Percentiles rank a stretch among this genome's conserved stretches.
These are phyloP conservation scores for Acer negundo DNA, from an alignment of 345 rosid species.

Conservation along the genomic window DNA sequence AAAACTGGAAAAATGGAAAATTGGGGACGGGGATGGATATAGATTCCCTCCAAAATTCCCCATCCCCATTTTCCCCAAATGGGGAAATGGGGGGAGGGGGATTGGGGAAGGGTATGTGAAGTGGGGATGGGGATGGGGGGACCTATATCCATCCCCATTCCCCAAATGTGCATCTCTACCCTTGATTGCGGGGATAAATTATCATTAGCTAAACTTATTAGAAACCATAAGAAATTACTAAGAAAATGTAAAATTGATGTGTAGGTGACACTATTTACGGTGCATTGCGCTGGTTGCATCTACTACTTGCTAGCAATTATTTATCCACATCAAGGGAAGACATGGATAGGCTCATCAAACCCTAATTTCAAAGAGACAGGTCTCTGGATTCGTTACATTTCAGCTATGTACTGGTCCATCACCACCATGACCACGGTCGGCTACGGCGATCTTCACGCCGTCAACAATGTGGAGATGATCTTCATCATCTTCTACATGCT, in stretches of 20 bases:
- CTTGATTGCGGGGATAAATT: too few species aligned
- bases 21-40: too few species aligned
- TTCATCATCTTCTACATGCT: constrained; percentile 84
- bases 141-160: too few species aligned
- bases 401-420: constrained; percentile 87
- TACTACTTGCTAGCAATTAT: constrained; percentile 83
- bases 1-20: too few species aligned
- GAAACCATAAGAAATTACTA: too few species aligned
- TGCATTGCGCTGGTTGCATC: constrained; percentile 85
- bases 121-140: too few species aligned
- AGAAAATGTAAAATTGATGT: not conserved
- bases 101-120: too few species aligned
- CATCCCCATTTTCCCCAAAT: too few species aligned
- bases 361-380: constrained; percentile 76
- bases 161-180: too few species aligned
- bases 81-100: too few species aligned
- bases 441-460: constrained; percentile 94
- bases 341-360: constrained; percentile 68
- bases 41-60: too few species aligned
- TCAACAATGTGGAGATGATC: constrained; percentile 75
- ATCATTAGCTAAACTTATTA: too few species aligned
- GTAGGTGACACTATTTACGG: constrained; percentile 78
- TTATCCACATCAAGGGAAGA: constrained; percentile 71
- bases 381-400: constrained; percentile 70
- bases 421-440: constrained; percentile 99